Percentiles rank a stretch among this genome's conserved stretches.
These are phyloP conservation scores for Albophoma yamanashiensis DNA, from an alignment of 2,329 filamentous ascomycete genomes.

Conservation along the genomic window DNA sequence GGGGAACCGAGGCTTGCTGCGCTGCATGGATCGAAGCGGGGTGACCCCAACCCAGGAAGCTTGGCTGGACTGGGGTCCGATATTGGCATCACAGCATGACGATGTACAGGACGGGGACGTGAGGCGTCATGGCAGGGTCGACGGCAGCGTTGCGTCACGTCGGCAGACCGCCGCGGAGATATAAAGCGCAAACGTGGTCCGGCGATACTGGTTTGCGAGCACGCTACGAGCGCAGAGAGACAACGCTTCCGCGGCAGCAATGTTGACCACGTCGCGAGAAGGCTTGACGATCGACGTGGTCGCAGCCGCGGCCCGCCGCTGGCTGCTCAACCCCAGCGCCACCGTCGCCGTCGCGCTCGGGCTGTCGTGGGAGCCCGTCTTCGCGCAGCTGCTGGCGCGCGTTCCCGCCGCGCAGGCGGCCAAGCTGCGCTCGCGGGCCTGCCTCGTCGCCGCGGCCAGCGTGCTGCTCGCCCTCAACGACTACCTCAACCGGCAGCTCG, in stretches of 20 bases:
- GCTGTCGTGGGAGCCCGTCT: slow-evolving; percentile 4
- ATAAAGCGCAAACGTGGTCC: background rate
- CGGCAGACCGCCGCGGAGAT: background rate
- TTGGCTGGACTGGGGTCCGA: too few relatives aligned
- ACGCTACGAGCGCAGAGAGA: background rate
- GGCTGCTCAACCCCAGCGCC: slow-evolving; percentile 10
- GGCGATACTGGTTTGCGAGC: background rate
- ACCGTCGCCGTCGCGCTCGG: slow-evolving; percentile 8
- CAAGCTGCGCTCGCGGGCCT: background rate
- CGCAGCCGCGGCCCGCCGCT: slow-evolving; percentile 6
- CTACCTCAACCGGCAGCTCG: background rate
- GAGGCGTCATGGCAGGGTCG: too few relatives aligned
- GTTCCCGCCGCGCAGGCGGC: background rate
- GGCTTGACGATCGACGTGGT: slow-evolving; percentile 15
- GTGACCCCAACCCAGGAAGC: background rate
- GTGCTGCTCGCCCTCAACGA: background rate
- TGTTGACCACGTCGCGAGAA: slow-evolving; percentile 5
- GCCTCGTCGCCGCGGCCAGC: slow-evolving; percentile 2
- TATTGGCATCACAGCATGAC: too few relatives aligned
- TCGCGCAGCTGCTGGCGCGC: slow-evolving; percentile 1
- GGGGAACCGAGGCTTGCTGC: too few relatives aligned
- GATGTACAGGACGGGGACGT: too few relatives aligned
- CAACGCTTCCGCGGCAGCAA: background rate
- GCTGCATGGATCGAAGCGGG: background rate
- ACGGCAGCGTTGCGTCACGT: background rate